Base-by-base conservation (phyloP, 108 stramenopile species). In the Skeletonema tropicum region DNA sequence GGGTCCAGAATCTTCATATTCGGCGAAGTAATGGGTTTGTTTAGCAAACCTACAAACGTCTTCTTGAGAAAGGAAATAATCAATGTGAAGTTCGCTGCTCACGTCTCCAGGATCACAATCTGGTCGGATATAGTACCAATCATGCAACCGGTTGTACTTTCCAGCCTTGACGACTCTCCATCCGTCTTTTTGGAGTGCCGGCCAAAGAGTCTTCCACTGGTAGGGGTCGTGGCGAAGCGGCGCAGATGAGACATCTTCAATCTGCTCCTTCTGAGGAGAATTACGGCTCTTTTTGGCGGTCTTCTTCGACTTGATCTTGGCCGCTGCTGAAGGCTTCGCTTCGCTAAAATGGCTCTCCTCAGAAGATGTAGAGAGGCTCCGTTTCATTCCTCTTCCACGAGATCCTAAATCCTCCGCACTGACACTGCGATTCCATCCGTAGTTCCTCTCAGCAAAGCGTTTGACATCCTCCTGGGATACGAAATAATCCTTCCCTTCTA, bases 71-170 rank as follows among this genome's bases (percentile, higher is more conserved):
- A 76, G 42, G 30, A 80, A 80, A 35, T 46, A 80, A 49, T 80
- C 79, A 30, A 31, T n/a, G 0, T 69, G 75, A 23, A 71, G 70
- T 52, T 71, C 38, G 33, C 67, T 68, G n/a, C 32, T 60, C 4
- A 58, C 35, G 39, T 80, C 79, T 9, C 72, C 75, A 0, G 62
- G 75, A 41, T 71, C 55, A 31, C 75, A 64, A 33, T 59, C 41
- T 25, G 79, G 79, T 29, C 69, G 75, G 14, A 75, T 42, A 8
- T 65, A 80, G 26, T 80, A 80, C 79, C 79, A 80, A 71, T 80
- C 79, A 71, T 78, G 77, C 33, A 71, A 55, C 25, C 15, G 35
- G 65, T 66, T 66, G 57, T 70, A 70, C 52, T 32, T 69, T 15
- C 70, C 70, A 58, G 77, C 70, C 19, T 58, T 66, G 10, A 66